Evolutionary conservation across 1,139 yeast genomes (phyloP), one percentile per base, ranked within the genome.

Genomic region (Geotrichum cucujoidarum): DNA sequence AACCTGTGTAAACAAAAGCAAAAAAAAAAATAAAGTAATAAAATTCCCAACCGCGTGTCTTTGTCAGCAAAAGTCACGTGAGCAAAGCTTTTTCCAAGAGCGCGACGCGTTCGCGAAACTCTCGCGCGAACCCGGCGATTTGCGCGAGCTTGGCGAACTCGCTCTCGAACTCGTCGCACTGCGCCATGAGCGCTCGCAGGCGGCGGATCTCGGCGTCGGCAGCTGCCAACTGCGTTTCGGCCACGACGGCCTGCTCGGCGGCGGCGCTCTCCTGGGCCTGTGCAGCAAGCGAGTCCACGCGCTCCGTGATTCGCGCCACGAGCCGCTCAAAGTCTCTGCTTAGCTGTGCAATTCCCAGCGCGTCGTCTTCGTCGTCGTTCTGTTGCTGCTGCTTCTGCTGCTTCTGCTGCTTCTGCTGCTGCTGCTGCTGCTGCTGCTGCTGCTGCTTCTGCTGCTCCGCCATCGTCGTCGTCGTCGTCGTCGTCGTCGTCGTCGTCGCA

Each of bases 61-160:
- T 25, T 20, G 27, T 39, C 14, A 27, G 17, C 21, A 20, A 11
- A n/a, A n/a, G n/a, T 16, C 27, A 18, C 25, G n/a, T 21, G 18
- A 16, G 3, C 16, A 24, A 24, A 4, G 11, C 34, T 29, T 41
- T 47, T 29, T 63, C 64, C n/a, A 67, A 47, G 3, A 51, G 55
- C 22, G 45, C 29, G 13, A 74, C 57, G 38, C 78, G 59, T 2
- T 51, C 52, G 20, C 60, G 62, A 54, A 75, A 75, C 43, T 72
- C 78, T 16, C 56, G 53, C 7, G 69, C 72, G 37, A 83, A 81
- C 47, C 65, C 57, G 34, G 70, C 72, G 43, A 87, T 70, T 59
- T 85, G 95, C 52, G 82, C 81, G 48, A 87, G 61, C 64, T 83
- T 84, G 60, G 77, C 71, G 53, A 85, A 80, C 55, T 83, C 85